These are phyloP conservation scores for Fomes fomentarius DNA, from an alignment of 1,284 basidiomycete species.

Conservation along the genomic window DNA sequence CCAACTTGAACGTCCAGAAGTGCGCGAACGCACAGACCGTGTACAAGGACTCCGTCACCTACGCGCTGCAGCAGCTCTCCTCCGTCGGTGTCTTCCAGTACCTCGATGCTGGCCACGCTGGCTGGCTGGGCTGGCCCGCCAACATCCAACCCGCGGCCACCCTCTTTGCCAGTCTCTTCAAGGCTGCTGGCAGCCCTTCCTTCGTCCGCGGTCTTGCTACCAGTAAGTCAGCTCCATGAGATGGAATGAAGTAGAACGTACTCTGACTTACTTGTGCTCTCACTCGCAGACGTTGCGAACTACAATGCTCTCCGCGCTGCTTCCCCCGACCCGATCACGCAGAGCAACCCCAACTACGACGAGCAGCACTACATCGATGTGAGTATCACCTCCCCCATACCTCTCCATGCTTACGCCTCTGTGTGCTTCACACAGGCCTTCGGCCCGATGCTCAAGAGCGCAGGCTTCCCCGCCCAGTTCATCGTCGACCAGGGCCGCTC, in stretches of 20 bases:
- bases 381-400: slow-evolving; percentile 9
- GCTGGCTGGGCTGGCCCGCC: slow-evolving; percentile 70
- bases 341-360: slow-evolving; percentile 62
- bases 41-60: slow-evolving; percentile 56
- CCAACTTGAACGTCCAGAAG: slow-evolving; percentile 61
- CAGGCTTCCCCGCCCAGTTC: slow-evolving; percentile 62
- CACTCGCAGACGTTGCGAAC: slow-evolving; percentile 58
- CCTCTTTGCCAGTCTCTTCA: slow-evolving; percentile 55
- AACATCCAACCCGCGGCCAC: slow-evolving; percentile 62
- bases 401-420: neutral
- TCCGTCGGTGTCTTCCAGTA: slow-evolving; percentile 60
- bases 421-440: slow-evolving; percentile 41
- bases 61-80: slow-evolving; percentile 60
- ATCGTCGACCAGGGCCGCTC: slow-evolving; percentile 69
- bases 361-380: slow-evolving; percentile 64
- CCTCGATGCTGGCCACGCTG: slow-evolving; percentile 67
- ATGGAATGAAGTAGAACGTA: neutral
- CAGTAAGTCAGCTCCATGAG: slow-evolving; percentile 37
- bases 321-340: slow-evolving; percentile 60
- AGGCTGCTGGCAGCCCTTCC: slow-evolving; percentile 49
- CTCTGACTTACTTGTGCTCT: slow-evolving; percentile 8
- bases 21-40: slow-evolving; percentile 55
- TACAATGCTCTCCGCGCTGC: slow-evolving; percentile 60
- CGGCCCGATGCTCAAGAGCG: slow-evolving; percentile 45
- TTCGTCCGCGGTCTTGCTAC: slow-evolving; percentile 66